These are phyloP conservation scores for Lactuca sativa DNA, from an alignment of 129 eudicot species.

Conservation along the genomic window DNA sequence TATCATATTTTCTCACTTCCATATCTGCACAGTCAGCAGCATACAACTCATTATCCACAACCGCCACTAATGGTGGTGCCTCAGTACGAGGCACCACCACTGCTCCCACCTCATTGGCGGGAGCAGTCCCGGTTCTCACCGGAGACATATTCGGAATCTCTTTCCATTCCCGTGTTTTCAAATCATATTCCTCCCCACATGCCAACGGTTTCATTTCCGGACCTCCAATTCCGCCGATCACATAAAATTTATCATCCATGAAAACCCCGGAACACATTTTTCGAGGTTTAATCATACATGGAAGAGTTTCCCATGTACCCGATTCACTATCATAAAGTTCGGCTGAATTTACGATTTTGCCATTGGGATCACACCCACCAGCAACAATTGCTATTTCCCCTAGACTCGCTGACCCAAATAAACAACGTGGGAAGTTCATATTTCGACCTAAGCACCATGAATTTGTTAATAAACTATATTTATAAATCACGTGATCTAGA, in stretches of 20 bases:
- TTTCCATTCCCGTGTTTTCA: constrained; percentile 46
- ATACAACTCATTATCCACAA: constrained; percentile 62
- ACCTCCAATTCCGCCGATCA: constrained; percentile 65
- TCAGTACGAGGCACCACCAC: constrained; percentile 37
- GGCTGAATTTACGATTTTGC: constrained; percentile 38
- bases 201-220: constrained; percentile 35
- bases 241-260: constrained; percentile 71
- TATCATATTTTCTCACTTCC: constrained; percentile 60
- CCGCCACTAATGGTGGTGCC: constrained; percentile 82
- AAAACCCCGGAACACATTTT: constrained; percentile 68
- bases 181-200: constrained; percentile 70
- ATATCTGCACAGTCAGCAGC: constrained; percentile 60
- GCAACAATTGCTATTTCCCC: constrained; percentile 66
- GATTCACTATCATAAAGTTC: constrained; percentile 55
- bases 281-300: constrained; percentile 50
- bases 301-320: constrained; percentile 52
- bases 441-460: constrained; percentile 48
- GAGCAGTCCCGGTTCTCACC: constrained; percentile 24
- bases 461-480: constrained; percentile 54
- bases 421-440: constrained; percentile 57
- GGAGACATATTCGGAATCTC: constrained; percentile 62
- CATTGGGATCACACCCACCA: constrained; percentile 54
- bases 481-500: constrained; percentile 37
- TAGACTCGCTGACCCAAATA: constrained; percentile 70
- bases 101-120: constrained; percentile 32